Percentiles rank a stretch among this genome's conserved stretches.
phyloP scores from a whole-genome alignment of 1,139 yeast genomes.

The Chernovozyma sophiae-reginae region DNA sequence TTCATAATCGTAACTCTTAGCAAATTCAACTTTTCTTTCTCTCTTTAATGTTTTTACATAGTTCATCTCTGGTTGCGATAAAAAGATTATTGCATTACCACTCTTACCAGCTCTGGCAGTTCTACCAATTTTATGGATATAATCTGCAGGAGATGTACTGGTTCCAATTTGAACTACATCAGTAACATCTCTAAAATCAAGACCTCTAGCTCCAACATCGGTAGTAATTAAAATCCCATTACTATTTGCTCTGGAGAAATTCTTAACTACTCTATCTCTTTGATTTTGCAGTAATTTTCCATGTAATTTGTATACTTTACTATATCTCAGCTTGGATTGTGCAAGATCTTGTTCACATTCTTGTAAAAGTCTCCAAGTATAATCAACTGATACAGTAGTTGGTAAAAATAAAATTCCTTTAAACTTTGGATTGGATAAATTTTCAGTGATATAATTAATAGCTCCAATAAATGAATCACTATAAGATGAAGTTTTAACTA shows the following conservation, averaged over 20 bases:
- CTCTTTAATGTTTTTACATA: slow-evolving; percentile 41
- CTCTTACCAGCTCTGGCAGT: slow-evolving; percentile 89
- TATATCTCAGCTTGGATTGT: background rate
- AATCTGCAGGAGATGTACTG: slow-evolving; percentile 71
- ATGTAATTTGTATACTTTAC: slow-evolving; percentile 37
- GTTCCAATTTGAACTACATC: slow-evolving; percentile 78
- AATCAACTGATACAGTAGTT: slow-evolving; percentile 66
- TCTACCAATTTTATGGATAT: slow-evolving; percentile 92
- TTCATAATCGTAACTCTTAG: slow-evolving; percentile 29
- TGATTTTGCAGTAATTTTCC: slow-evolving; percentile 68
- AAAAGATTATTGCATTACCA: slow-evolving; percentile 61
- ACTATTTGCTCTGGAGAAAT: slow-evolving; percentile 46
- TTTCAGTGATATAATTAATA: slow-evolving; percentile 41
- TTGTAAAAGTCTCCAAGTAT: slow-evolving; percentile 24
- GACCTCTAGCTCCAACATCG: slow-evolving; percentile 95
- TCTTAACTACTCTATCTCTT: slow-evolving; percentile 55
- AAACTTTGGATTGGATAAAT: slow-evolving; percentile 33
- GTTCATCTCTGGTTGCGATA: slow-evolving; percentile 44
- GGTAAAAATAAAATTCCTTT: slow-evolving; percentile 84
- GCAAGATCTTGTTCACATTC: background rate
- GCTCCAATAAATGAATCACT: slow-evolving; percentile 53
- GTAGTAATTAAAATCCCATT: slow-evolving; percentile 69
- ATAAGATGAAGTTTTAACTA: slow-evolving; percentile 46
- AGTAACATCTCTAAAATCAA: slow-evolving; percentile 84
- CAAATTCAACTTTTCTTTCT: slow-evolving; percentile 49